Evolutionary conservation across 2,329 filamentous ascomycete genomes (phyloP).

Genomic region (Bipolaris gigantea): DNA sequence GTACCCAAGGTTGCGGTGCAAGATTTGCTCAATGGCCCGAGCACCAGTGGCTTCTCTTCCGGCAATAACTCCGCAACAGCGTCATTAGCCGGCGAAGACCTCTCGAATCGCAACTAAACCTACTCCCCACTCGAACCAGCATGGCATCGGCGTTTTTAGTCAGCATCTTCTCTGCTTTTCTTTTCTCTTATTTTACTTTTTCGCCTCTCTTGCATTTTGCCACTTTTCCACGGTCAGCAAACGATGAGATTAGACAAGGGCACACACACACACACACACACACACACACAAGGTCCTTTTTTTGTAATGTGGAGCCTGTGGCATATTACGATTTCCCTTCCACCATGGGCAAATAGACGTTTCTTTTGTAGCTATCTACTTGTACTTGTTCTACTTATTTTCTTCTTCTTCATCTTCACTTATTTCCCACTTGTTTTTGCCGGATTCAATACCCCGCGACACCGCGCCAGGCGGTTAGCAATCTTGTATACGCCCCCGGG

Average conservation of each 20-base stretch:
- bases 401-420: conserved; percentile 10
- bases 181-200: conserved; percentile 25
- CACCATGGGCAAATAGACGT: conserved; percentile 26
- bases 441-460: conserved; percentile 42
- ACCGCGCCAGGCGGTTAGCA: conserved; percentile 31
- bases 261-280: conserved; percentile 3
- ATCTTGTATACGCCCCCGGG: conserved; percentile 39
- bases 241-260: conserved; percentile 40
- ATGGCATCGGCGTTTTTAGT: conserved; percentile 37
- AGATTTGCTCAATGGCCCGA: conserved; percentile 69
- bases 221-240: conserved; percentile 37
- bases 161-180: conserved; percentile 36
- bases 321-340: conserved; percentile 37
- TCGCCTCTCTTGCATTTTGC: conserved; percentile 18
- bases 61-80: conserved; percentile 76
- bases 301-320: conserved; percentile 29
- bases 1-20: conserved; percentile 87
- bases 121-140: conserved; percentile 21
- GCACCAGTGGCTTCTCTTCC: conserved; percentile 65
- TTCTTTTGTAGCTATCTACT: conserved; percentile 16
- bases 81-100: conserved; percentile 68
- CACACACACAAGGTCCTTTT: not conserved
- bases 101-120: conserved; percentile 41
- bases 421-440: conserved; percentile 33
- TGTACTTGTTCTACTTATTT: conserved; percentile 1